Evolutionary conservation across 108 stramenopile genomes (phyloP).

Genomic region (Pseudonitzschia delicatissima): DNA sequence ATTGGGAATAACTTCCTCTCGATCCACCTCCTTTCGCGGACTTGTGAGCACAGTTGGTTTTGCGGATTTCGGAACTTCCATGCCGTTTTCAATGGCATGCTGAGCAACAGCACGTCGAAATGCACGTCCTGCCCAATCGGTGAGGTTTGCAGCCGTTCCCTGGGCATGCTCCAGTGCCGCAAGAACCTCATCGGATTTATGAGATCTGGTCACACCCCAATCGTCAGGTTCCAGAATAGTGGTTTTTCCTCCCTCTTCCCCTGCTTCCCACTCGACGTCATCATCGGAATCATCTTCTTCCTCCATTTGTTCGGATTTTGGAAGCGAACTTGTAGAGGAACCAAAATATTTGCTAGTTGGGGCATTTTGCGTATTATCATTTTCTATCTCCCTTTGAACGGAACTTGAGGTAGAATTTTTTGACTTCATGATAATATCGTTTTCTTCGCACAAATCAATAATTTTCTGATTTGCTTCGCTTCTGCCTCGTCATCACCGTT

Average conservation of each 20-base stretch:
- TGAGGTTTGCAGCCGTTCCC: constrained; percentile 76
- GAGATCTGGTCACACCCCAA: not conserved
- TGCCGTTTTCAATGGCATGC: constrained; percentile 50
- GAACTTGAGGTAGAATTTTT: no score
- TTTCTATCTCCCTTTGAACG: no score
- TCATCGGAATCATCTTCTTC: constrained; percentile 25
- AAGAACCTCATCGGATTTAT: constrained; percentile 22
- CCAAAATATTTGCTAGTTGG: constrained; percentile 6
- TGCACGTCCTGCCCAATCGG: constrained; percentile 91
- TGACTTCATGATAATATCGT: no score
- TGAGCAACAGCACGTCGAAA: constrained; percentile 81
- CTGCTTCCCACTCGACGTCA: constrained; percentile 15
- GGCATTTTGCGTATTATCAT: not conserved
- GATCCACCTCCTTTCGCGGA: not conserved
- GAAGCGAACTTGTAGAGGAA: not conserved
- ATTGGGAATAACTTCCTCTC: not conserved
- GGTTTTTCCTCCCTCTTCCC: constrained; percentile 12
- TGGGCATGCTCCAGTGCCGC: constrained; percentile 77
- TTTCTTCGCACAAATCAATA: not conserved
- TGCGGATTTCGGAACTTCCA: constrained; percentile 9
- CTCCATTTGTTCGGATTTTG: constrained; percentile 5
- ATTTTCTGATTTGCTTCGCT: not conserved
- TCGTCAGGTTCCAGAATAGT: constrained; percentile 10
- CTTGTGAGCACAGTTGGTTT: constrained; percentile 9
- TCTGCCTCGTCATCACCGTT: not conserved